These are phyloP conservation scores for Musa balbisiana DNA, from an alignment of 202 grass and related monocot genomes.

Conservation along the genomic window DNA sequence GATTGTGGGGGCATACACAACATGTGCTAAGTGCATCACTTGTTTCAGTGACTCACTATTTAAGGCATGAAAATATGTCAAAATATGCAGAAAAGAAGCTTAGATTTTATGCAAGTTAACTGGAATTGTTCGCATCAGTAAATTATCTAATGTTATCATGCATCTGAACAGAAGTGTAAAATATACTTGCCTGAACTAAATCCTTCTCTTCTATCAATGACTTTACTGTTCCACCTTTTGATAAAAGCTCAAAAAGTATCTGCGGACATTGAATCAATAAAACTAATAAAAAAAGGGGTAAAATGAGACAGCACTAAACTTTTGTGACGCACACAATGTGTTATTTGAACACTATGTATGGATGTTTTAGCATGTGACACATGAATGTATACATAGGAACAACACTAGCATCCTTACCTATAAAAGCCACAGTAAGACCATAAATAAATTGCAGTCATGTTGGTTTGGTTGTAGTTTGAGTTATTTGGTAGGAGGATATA, in stretches of 20 bases:
- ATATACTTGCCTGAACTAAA: slow-evolving; percentile 73
- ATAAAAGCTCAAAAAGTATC: slow-evolving; percentile 72
- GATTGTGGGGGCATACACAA: too few species aligned
- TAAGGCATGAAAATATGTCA: too few species aligned
- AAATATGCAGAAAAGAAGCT: too few species aligned
- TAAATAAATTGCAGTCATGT: background rate
- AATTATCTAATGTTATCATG: too few species aligned
- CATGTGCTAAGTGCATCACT: too few species aligned
- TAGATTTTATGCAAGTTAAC: too few species aligned
- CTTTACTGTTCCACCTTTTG: slow-evolving; percentile 77
- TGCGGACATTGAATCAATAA: slow-evolving; percentile 8
- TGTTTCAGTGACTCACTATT: too few species aligned
- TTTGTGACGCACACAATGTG: background rate
- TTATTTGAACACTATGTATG: background rate
- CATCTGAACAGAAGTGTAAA: background rate
- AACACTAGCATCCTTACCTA: background rate
- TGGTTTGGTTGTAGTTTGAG: background rate
- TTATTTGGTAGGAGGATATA: background rate
- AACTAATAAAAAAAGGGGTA: background rate
- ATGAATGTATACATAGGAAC: background rate
- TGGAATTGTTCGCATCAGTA: too few species aligned
- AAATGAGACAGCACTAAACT: background rate
- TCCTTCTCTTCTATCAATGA: slow-evolving; percentile 82
- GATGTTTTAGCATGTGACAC: slow-evolving; percentile 1
- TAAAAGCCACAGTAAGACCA: too few species aligned